Evolutionary conservation across 345 rosid species (phyloP).

Genomic region (Eucalyptus cloeziana): DNA sequence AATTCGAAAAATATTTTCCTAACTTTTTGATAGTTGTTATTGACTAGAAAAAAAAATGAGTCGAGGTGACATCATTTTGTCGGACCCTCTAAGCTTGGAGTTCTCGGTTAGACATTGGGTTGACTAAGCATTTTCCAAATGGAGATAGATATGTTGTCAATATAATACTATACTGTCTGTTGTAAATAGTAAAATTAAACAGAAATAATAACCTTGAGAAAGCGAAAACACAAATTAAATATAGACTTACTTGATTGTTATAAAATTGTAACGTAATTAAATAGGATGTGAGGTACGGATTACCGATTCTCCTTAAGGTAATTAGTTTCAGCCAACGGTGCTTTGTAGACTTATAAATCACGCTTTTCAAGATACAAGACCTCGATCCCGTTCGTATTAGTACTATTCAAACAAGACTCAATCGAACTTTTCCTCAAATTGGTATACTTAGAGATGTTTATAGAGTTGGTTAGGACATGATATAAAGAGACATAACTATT

Average conservation of each 20-base stretch:
- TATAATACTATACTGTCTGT: fast-evolving
- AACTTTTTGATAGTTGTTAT: not conserved
- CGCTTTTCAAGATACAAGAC: fast-evolving
- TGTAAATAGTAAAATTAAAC: not conserved
- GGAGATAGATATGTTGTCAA: not conserved
- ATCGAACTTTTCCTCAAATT: too few species aligned
- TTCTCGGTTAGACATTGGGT: not conserved
- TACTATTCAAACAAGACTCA: fast-evolving
- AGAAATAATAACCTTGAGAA: not conserved
- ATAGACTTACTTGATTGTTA: not conserved
- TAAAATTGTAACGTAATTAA: too few species aligned
- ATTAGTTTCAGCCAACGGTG: fast-evolving
- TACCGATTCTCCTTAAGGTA: fast-evolving
- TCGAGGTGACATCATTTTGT: not conserved
- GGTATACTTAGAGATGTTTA: not conserved
- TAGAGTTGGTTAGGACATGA: fast-evolving
- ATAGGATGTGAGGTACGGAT: fast-evolving
- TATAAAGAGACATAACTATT: fast-evolving
- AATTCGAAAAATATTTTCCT: not conserved
- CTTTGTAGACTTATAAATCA: fast-evolving
- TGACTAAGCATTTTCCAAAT: not conserved
- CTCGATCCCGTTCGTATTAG: fast-evolving
- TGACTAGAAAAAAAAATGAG: not conserved
- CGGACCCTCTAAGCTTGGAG: not conserved
- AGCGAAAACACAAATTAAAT: not conserved